A percentile compares a stretch with the other conserved stretches of the same genome.
phyloP scores from a whole-genome alignment of 2,329 filamentous ascomycete genomes.

The Aureobasidium sp. region DNA sequence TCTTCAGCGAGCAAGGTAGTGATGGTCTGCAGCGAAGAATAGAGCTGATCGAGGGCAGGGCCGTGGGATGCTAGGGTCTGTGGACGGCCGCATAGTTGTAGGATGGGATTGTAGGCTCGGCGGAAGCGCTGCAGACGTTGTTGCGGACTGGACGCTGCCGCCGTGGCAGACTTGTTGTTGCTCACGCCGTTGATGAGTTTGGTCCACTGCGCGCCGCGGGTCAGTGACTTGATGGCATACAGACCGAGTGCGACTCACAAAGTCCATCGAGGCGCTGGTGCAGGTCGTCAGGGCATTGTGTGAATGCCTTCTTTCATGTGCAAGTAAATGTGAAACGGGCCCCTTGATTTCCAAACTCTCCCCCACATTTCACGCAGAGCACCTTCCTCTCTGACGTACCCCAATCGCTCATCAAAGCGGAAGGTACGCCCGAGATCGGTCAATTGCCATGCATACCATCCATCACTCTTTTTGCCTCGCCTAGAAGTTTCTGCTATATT shows the following conservation, averaged over 20 bases:
- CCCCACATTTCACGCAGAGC: background rate
- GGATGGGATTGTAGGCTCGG: conserved; percentile 52
- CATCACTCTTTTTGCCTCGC: background rate
- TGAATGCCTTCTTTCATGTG: background rate
- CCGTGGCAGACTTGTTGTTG: conserved; percentile 41
- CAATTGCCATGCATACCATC: background rate
- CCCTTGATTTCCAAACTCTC: background rate
- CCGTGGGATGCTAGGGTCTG: conserved; percentile 46
- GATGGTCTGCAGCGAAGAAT: conserved; percentile 49
- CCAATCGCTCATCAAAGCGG: background rate
- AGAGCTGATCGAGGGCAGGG: conserved; percentile 44
- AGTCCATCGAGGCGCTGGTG: conserved; percentile 16
- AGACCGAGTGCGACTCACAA: conserved; percentile 11
- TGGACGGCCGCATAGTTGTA: conserved; percentile 56
- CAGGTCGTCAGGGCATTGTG: background rate
- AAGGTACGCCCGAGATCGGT: background rate
- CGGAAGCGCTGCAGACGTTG: conserved; percentile 57
- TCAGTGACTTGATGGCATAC: background rate
- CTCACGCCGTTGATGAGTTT: conserved; percentile 54
- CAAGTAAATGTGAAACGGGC: conserved; percentile 7
- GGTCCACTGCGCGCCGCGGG: conserved; percentile 45
- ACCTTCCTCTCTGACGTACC: background rate
- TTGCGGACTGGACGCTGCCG: conserved; percentile 46
- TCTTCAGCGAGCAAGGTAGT: conserved; percentile 76
- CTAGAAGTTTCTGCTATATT: background rate